Conservation (phyloP, 1,139 yeast species). For the Kluyveromyces marxianus region DNA sequence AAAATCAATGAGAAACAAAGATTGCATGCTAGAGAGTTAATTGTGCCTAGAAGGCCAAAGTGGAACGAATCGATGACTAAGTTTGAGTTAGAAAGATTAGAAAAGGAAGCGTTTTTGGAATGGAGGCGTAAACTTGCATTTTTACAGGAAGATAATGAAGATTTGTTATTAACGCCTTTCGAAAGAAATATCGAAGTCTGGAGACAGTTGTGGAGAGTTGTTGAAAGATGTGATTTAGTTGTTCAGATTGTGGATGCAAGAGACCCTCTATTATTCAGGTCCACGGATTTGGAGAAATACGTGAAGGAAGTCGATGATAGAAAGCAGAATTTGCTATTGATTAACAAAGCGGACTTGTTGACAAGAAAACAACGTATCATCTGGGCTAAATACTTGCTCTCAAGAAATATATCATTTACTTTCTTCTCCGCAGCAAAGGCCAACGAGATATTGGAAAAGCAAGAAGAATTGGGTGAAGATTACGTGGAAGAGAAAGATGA, state of each 20-base stretch:
- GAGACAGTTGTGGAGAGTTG: constrained; percentile 98
- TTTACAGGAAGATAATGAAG: constrained; percentile 66
- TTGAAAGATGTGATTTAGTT: constrained; percentile 86
- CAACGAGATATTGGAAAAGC: constrained; percentile 57
- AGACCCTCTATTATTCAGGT: constrained; percentile 84
- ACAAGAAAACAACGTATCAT: constrained; percentile 64
- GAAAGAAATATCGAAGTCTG: constrained; percentile 97
- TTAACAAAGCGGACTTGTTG: constrained; percentile 89
- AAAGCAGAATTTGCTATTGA: constrained; percentile 73
- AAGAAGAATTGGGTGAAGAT: constrained; percentile 35
- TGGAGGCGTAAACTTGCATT: constrained; percentile 91
- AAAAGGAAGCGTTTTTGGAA: constrained; percentile 80
- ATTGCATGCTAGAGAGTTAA: constrained; percentile 68
- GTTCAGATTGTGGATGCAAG: constrained; percentile 98
- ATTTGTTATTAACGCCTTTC: constrained; percentile 86
- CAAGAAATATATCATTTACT: constrained; percentile 67
- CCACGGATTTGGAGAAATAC: constrained; percentile 79
- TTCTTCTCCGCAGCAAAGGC: constrained; percentile 91
- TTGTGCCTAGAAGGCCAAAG: constrained; percentile 89
- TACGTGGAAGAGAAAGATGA: constrained; percentile 16
- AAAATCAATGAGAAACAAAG: constrained; percentile 59
- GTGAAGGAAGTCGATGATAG: constrained; percentile 65
- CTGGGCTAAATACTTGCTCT: constrained; percentile 81
- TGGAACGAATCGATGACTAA: constrained; percentile 75
- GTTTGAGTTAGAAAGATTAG: constrained; percentile 75